A percentile compares a stretch with the other conserved stretches of the same genome.
These are phyloP conservation scores for Ceratobasidium sp. DNA, from an alignment of 1,284 basidiomycete genomes.

Conservation along the genomic window DNA sequence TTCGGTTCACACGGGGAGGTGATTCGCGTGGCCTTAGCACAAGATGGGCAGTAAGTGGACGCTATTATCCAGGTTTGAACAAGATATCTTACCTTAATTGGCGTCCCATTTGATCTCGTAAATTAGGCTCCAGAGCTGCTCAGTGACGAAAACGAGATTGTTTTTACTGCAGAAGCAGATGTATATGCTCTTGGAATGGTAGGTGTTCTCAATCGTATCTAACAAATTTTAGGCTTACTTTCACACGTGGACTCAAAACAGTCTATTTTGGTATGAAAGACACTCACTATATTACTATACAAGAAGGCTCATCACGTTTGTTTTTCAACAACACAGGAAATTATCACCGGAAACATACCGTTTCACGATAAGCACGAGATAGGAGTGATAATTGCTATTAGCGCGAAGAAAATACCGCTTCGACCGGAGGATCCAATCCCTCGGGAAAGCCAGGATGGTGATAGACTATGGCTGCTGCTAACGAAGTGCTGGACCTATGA, in stretches of 20 bases:
- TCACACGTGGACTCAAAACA: no score
- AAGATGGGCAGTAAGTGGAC: no score
- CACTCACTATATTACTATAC: background rate
- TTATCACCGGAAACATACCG: conserved; percentile 5
- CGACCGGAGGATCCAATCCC: background rate
- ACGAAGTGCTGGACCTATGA: conserved; percentile 9
- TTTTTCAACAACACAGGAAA: background rate
- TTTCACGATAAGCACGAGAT: background rate
- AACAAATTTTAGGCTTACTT: no score
- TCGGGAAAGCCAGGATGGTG: background rate
- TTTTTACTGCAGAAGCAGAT: background rate
- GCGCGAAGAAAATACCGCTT: background rate
- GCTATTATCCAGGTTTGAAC: no score
- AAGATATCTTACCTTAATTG: no score
- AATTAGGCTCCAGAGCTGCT: no score
- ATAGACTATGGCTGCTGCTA: conserved; percentile 6
- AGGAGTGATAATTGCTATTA: background rate
- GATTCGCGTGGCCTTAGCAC: no score
- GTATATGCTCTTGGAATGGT: conserved; percentile 33
- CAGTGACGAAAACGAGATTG: background rate
- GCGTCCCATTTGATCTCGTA: no score
- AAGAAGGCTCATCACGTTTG: no score
- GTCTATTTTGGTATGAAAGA: no score
- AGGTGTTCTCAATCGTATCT: no score
- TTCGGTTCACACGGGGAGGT: no score